Evolutionary conservation across 441 rosid genomes (phyloP).

Genomic region (Populus trichocarpa): DNA sequence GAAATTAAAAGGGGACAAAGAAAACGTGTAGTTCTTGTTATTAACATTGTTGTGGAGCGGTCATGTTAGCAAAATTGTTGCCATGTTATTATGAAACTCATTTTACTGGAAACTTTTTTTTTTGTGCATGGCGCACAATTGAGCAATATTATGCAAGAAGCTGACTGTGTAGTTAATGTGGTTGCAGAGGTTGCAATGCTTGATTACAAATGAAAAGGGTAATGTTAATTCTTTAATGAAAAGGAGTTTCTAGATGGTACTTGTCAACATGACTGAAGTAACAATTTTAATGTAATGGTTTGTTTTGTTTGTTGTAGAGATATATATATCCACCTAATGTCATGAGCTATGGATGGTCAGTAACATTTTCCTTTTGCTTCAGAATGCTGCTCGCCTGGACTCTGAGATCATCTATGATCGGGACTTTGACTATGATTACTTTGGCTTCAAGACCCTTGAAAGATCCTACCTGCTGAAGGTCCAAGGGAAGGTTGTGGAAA

Average conservation of each 20-base stretch:
- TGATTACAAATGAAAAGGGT: neutral
- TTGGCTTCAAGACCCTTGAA: conserved; percentile 91
- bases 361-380: conserved; percentile 10
- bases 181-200: neutral
- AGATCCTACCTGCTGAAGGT: conserved; percentile 83
- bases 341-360: neutral
- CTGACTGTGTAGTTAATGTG: too few relatives aligned
- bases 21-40: neutral
- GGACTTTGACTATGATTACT: conserved; percentile 89
- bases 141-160: too few relatives aligned
- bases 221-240: neutral
- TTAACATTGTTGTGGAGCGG: neutral
- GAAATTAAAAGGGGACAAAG: neutral
- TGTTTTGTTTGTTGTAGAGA: neutral
- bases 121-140: too few relatives aligned
- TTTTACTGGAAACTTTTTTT: too few relatives aligned
- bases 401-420: conserved; percentile 91
- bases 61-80: neutral
- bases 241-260: neutral
- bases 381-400: conserved; percentile 82
- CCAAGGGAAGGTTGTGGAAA: conserved; percentile 79
- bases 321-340: neutral
- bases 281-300: neutral
- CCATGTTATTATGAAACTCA: too few relatives aligned
- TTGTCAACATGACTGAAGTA: neutral